Conservation (phyloP, 208 protist genomes). For the Crithidia thermophila region DNA sequence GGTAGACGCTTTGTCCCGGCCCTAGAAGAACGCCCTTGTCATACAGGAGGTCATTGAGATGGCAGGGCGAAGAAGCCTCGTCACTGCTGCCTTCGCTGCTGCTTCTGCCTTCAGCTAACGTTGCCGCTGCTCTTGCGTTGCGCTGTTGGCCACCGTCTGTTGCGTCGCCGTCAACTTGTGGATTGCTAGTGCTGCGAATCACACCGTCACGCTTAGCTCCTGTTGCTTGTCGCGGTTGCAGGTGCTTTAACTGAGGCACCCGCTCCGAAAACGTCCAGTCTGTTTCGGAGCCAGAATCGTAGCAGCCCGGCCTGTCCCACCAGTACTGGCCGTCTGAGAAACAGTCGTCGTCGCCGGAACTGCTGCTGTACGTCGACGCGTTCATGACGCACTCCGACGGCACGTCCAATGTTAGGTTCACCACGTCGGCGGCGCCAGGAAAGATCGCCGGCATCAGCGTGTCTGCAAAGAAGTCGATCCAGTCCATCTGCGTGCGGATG, state of each 20-base stretch:
- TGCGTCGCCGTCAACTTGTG: neutral
- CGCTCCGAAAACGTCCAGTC: no score
- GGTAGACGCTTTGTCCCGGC: constrained; percentile 15
- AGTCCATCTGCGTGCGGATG: constrained; percentile 21
- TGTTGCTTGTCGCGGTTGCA: no score
- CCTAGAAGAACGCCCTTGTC: neutral
- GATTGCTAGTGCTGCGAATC: no score
- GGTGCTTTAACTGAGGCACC: no score
- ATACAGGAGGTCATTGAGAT: neutral
- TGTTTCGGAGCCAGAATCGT: neutral
- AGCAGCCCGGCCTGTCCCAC: neutral
- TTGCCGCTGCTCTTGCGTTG: neutral
- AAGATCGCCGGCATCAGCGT: constrained; percentile 8
- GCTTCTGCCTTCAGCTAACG: neutral
- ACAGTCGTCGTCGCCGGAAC: neutral
- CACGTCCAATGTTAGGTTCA: neutral
- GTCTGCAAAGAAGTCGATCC: constrained; percentile 20
- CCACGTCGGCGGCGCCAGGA: neutral
- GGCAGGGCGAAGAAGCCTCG: neutral
- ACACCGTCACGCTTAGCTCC: no score
- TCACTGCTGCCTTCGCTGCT: neutral
- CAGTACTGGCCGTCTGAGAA: neutral
- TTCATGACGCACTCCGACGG: neutral
- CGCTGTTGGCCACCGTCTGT: neutral
- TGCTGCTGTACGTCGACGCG: neutral